These are phyloP conservation scores for Backusella tuberculispora DNA, from an alignment of 192 early-diverging fungal genomes.

Conservation along the genomic window DNA sequence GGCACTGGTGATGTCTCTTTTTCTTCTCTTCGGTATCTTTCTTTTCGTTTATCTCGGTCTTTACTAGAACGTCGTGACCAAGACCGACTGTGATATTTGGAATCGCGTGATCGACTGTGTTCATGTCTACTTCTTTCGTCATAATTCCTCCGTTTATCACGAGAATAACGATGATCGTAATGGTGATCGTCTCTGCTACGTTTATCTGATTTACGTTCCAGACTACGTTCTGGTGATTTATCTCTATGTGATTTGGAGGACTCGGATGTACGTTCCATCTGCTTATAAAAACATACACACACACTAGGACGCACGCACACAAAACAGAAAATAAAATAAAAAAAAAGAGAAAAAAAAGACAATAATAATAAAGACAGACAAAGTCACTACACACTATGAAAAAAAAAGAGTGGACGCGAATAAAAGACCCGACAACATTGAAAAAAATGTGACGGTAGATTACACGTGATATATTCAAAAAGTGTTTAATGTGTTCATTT, in stretches of 20 bases:
- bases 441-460: background rate
- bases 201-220: slow-evolving; percentile 15
- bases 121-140: slow-evolving; percentile 27
- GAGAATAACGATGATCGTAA: slow-evolving; percentile 17
- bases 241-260: slow-evolving; percentile 19
- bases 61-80: slow-evolving; percentile 14
- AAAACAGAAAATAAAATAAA: background rate
- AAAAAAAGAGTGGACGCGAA: background rate
- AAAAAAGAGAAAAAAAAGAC: background rate
- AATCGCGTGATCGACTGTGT: slow-evolving; percentile 13
- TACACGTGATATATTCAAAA: background rate
- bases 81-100: slow-evolving; percentile 5
- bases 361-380: background rate
- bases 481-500: background rate
- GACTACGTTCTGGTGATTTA: slow-evolving; percentile 22
- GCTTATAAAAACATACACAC: slow-evolving; percentile 11
- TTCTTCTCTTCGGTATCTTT: slow-evolving; percentile 22
- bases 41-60: background rate
- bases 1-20: slow-evolving; percentile 18
- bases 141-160: slow-evolving; percentile 22
- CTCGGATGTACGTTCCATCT: slow-evolving; percentile 16
- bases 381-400: background rate
- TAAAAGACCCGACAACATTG: background rate
- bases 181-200: slow-evolving; percentile 28
- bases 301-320: background rate